A percentile compares a stretch with the other conserved stretches of the same genome.
Evolutionary conservation across 305 asterid species (phyloP).

Genomic region (Fraxinus albicans): DNA sequence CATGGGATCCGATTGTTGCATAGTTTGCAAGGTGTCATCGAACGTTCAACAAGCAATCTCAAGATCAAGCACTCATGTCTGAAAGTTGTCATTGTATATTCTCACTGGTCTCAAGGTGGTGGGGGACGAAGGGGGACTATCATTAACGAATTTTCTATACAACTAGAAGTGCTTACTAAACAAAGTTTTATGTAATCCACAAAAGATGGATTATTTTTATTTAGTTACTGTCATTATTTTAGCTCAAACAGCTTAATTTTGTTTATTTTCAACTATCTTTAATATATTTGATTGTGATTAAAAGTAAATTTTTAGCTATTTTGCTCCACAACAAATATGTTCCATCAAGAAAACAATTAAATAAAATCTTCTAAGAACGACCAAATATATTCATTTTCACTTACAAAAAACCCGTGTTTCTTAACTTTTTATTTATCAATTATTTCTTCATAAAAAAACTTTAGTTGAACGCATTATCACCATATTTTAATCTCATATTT

Average conservation of each 20-base stretch:
- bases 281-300: neutral
- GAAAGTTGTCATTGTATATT: neutral
- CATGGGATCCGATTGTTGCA: conserved; percentile 15
- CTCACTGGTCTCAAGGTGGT: neutral
- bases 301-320: neutral
- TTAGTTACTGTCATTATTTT: neutral
- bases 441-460: too few relatives aligned
- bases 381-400: neutral
- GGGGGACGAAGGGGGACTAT: too few relatives aligned
- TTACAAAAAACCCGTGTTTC: too few relatives aligned
- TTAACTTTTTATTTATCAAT: neutral
- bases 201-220: neutral
- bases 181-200: neutral
- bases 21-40: conserved; percentile 1
- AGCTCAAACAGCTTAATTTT: neutral
- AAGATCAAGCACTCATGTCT: neutral
- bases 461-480: too few relatives aligned
- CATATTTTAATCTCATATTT: too few relatives aligned
- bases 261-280: neutral
- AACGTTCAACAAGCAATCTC: neutral
- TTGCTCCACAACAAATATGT: neutral
- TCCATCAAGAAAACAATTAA: neutral
- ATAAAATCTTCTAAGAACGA: neutral
- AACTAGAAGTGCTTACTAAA: too few relatives aligned
- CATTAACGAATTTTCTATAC: too few relatives aligned